Evolutionary conservation across 192 early-diverging fungal genomes (phyloP), one percentile per base, ranked within the genome.

Genomic region (Backusella sp.): DNA sequence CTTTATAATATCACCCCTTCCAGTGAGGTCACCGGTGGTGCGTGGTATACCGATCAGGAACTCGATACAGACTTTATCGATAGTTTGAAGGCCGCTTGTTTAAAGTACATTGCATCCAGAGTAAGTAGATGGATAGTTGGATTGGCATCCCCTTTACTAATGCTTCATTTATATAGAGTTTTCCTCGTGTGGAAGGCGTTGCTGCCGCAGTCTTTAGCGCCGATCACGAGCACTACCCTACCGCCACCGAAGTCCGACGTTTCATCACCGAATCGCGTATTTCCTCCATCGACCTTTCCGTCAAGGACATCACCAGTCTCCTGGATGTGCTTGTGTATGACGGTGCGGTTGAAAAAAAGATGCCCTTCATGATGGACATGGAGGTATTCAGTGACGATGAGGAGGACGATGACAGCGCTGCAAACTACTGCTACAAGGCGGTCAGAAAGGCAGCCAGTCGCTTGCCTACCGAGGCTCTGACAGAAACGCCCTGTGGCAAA

Each of bases 1-100:
- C 85, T 98, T 11, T 91, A 85, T 73, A 90, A 96, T 59, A 67
- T 96, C 23, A 88, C 88, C 5, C 96, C 96, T 5, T 95, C 93
- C 6, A 86, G 87, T 23, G 96, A 97, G 66, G 86, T 98, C 30
- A 97, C 96, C 15, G 96, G 96, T 74, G 95, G 96, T 11, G 89
- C 93, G 9, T 99, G 94, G 93, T 99, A 94, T 79, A 95, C 94
- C 6, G 95, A 97, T 85, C 91, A 96, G 70, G 94, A 95, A 75
- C 84, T 98, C 77, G 96, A 97, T 86, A 88, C 87, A 5, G 92
- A 95, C 28, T 99, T 98, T 79, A 96, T 98, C 71, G 91, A 96
- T 39, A 88, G 87, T 73, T 76, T 98, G 28, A 87, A 90, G 35
- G 73, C 81, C 2, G 88, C 90, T 74, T 91, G 90, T 77, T 91